Base-by-base conservation (phyloP, 163 green algal genomes). In the Volvox carteri region DNA sequence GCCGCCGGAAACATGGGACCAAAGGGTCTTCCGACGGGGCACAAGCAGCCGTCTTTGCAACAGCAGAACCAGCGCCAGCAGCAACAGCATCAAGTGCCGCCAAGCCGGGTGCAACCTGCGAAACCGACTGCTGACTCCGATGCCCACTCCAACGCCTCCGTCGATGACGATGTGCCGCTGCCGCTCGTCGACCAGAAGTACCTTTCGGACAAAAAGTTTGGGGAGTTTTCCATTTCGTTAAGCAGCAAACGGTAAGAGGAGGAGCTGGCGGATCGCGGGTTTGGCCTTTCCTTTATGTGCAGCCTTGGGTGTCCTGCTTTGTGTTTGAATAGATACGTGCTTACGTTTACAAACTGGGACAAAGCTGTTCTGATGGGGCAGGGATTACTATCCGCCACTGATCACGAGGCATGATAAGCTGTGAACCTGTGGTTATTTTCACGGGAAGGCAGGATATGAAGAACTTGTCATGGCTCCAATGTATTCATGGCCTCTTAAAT, bases 141-240 rank as follows among this genome's bases (percentile, higher is more conserved):
- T 42, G 50, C n/a, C 4, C 46, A 19, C 11, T 65, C 74, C 74
- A 81, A 44, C 74, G 33, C 9, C 50, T 70, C 48, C 28, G 60
- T 46, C 2, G 80, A 73, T 11, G 67, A 83, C 12, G 70, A 83
- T 30, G 67, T 80, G 28, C 48, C 37, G 4, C 72, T 84, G n/a
- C 54, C 84, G 9, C 42, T 84, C 11, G 84, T 89, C 9, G 84
- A 89, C 23, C 54, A 84, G 19, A 84, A 89, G 39, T 89, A 89
- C 54, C 84, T 89, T 14, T 76, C 48, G 4, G 84, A 89, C 44
- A 89, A 84, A 62, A 76, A 76, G 54, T 89, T 89, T 48, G 72
- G n/a, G 41, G 84, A 89, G 0, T 84, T 89, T 2, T 2, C 25
- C 41, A 67, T 89, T 1, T 75, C 41, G 0, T 25, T 54, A 4